These are phyloP conservation scores for Xylaria curta DNA, from an alignment of 495 filamentous ascomycete genomes.

Conservation along the genomic window DNA sequence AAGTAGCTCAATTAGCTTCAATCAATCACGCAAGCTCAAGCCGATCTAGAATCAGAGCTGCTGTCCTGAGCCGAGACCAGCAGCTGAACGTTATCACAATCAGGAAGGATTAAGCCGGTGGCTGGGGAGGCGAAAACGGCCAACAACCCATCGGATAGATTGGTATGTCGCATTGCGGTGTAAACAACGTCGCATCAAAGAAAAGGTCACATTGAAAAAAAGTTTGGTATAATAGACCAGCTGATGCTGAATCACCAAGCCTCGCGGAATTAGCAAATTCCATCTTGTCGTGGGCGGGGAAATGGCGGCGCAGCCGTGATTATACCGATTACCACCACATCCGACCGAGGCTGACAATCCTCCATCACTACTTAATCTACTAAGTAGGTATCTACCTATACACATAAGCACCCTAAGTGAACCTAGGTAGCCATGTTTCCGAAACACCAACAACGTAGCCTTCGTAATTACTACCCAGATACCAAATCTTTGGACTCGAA, in stretches of 20 bases:
- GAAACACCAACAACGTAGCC: background rate
- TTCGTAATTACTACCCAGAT: background rate
- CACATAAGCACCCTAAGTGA: background rate
- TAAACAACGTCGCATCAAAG: background rate
- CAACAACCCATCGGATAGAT: background rate
- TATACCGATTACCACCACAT: conserved; percentile 16
- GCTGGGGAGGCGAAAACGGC: background rate
- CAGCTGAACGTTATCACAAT: conserved; percentile 4
- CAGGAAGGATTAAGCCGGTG: background rate
- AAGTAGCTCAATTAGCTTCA: background rate
- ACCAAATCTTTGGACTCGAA: background rate
- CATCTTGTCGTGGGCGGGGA: background rate
- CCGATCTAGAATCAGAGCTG: background rate
- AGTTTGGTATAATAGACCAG: background rate
- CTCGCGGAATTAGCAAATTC: conserved; percentile 12
- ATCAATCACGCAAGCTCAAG: conserved; percentile 4
- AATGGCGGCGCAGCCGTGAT: background rate
- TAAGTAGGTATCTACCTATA: background rate
- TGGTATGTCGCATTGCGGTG: background rate
- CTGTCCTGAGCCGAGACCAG: conserved; percentile 11
- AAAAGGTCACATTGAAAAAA: background rate
- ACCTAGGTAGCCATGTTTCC: background rate
- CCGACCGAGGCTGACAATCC: background rate
- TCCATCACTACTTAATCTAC: background rate
- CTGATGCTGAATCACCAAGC: background rate